Evolutionary conservation across 2,329 filamentous ascomycete species (phyloP), one percentile per base, ranked within the genome.

Genomic region (Aspergillus sclerotialis): DNA sequence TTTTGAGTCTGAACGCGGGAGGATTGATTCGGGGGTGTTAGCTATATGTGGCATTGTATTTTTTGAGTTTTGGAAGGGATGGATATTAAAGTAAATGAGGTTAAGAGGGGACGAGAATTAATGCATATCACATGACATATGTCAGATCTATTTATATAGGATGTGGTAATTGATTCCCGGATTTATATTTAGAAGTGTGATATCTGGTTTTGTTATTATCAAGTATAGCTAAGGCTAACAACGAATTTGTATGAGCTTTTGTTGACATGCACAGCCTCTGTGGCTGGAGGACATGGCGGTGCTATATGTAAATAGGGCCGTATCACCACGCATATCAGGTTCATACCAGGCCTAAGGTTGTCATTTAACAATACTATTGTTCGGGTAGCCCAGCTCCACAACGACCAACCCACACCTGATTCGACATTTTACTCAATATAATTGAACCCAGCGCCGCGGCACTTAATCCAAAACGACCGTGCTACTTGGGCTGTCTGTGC

Each of bases 1-100:
- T 57, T 84, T 86, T 33, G 87, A 94, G 69, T 95, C 89, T 51
- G 80, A 79, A 38, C 89, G 82, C 37, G 73, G 75, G 38, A 95
- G 69, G 17, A 82, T 67, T 13, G 84, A 82, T 67, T 95, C 89
- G 44, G 90, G 89, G 0, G 87, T 94, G 55, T 80, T 74, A 35
- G 73, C 65, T 43, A 80, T 73, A 60, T 80, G 78, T 39, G 80
- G 75, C 80, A 84, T 84, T 30, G 29, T 39, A 26, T 17, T 33
- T 29, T 38, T 32, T 34, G 27, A 29, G 18, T 17, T 6, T 8
- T 10, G n/a, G 28, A 18, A 30, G 13, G 14, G 4, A 24, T 8
- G 23, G 23, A 24, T 9, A 24, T 24, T n/a, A 24, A 24, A 9
- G 23, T n/a, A n/a, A n/a, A n/a, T n/a, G n/a, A n/a, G n/a, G n/a